These are phyloP conservation scores for Lactarius sanguifluus DNA, from an alignment of 768 basidiomycete genomes.

Conservation along the genomic window DNA sequence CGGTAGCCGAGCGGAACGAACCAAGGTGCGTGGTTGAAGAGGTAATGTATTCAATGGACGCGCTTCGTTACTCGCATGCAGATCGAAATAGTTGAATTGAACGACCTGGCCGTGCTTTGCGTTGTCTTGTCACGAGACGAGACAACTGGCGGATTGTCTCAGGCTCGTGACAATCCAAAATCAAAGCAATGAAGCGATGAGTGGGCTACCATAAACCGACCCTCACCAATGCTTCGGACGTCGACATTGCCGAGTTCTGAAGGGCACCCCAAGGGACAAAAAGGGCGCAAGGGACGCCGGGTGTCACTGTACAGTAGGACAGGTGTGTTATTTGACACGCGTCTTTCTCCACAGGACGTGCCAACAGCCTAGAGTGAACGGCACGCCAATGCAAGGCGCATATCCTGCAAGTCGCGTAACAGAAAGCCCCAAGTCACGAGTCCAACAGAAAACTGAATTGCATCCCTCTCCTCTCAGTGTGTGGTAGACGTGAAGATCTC, in stretches of 20 bases:
- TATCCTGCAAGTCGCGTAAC: neutral
- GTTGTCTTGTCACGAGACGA: neutral
- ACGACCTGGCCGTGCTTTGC: neutral
- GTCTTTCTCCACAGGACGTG: neutral
- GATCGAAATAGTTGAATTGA: neutral
- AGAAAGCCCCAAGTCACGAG: neutral
- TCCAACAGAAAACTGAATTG: neutral
- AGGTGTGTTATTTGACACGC: neutral
- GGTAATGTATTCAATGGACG: slow-evolving; percentile 12
- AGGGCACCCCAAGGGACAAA: neutral
- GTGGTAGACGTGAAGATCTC: neutral
- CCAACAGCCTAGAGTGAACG: neutral
- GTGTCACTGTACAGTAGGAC: neutral
- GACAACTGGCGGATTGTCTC: neutral
- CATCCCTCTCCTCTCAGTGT: neutral
- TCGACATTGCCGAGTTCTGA: neutral
- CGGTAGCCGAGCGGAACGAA: neutral
- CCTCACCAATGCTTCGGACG: neutral
- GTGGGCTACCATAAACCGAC: neutral
- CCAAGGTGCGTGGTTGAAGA: slow-evolving; percentile 4
- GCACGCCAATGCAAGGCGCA: neutral
- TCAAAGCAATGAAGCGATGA: neutral
- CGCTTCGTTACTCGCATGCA: neutral
- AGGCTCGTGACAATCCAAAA: neutral
- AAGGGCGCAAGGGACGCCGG: neutral